Percentiles rank a stretch among this genome's conserved stretches.
phyloP scores from a whole-genome alignment of 805 yeast genomes.

The Pichia rugopelliculosa region DNA sequence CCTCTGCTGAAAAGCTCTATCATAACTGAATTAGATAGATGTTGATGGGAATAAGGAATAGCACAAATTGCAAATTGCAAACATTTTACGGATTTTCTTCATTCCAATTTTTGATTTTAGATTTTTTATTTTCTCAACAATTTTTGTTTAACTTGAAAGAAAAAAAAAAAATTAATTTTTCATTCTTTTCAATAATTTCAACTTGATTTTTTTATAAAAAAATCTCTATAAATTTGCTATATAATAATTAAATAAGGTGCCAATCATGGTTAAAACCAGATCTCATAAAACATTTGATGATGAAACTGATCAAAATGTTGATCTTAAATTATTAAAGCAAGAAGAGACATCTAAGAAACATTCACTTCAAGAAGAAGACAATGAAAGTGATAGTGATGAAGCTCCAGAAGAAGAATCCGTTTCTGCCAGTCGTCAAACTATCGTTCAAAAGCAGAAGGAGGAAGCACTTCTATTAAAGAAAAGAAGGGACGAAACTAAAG shows the following conservation, averaged over 20 bases:
- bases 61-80: too few relatives aligned
- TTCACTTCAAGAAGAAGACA: neutral
- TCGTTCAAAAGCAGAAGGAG: constrained; percentile 19
- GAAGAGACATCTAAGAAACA: neutral
- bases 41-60: too few relatives aligned
- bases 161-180: neutral
- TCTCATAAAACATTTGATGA: constrained; percentile 12
- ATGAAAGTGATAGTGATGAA: constrained; percentile 31
- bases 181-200: neutral
- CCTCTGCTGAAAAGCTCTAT: neutral
- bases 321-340: neutral
- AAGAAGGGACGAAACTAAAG: constrained; percentile 10
- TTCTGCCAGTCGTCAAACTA: constrained; percentile 11
- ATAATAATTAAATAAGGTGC: neutral
- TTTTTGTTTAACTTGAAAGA: neutral
- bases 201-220: neutral
- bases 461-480: constrained; percentile 14
- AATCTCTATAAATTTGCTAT: neutral
- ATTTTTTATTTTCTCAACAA: too few relatives aligned
- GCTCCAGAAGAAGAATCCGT: constrained; percentile 45
- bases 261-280: constrained; percentile 7
- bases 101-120: too few relatives aligned
- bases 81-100: too few relatives aligned
- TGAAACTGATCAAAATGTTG: constrained; percentile 10
- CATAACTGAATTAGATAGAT: too few relatives aligned